A percentile compares a stretch with the other conserved stretches of the same genome.
These are phyloP conservation scores for Russula ochroleuca DNA, from an alignment of 768 basidiomycete species.

Conservation along the genomic window DNA sequence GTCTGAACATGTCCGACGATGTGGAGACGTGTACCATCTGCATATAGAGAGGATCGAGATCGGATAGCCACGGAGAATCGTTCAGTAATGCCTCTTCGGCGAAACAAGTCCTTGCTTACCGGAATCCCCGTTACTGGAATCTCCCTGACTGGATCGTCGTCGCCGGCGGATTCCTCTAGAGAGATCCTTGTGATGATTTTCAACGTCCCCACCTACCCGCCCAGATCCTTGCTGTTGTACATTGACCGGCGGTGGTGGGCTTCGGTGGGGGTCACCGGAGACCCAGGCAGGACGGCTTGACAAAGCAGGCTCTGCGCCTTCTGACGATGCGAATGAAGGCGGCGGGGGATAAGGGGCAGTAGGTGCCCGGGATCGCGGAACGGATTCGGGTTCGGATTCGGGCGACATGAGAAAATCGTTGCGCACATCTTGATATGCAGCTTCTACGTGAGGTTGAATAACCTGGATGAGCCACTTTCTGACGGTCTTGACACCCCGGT, in stretches of 20 bases:
- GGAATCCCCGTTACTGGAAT: not conserved
- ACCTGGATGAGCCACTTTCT: conserved; percentile 7
- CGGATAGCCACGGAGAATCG: not conserved
- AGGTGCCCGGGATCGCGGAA: not conserved
- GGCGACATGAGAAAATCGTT: not conserved
- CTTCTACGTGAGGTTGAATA: not conserved
- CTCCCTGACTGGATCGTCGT: not conserved
- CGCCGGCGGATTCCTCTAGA: not conserved
- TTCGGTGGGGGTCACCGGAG: not conserved
- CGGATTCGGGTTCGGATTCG: no score
- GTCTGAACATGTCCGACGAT: not conserved
- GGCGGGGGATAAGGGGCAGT: not conserved
- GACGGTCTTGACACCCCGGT: conserved; percentile 5
- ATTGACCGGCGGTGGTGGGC: not conserved
- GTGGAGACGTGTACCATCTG: not conserved
- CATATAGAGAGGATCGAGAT: not conserved
- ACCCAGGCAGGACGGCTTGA: not conserved
- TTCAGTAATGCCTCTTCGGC: not conserved
- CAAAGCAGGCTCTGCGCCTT: not conserved
- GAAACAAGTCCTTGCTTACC: not conserved
- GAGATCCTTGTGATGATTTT: not conserved
- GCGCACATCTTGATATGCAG: not conserved
- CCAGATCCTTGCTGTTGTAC: not conserved
- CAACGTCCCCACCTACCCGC: not conserved
- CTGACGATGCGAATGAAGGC: not conserved